A percentile compares a stretch with the other conserved stretches of the same genome.
Evolutionary conservation across 768 basidiomycete species (phyloP).

Genomic region (Boletales sp.): DNA sequence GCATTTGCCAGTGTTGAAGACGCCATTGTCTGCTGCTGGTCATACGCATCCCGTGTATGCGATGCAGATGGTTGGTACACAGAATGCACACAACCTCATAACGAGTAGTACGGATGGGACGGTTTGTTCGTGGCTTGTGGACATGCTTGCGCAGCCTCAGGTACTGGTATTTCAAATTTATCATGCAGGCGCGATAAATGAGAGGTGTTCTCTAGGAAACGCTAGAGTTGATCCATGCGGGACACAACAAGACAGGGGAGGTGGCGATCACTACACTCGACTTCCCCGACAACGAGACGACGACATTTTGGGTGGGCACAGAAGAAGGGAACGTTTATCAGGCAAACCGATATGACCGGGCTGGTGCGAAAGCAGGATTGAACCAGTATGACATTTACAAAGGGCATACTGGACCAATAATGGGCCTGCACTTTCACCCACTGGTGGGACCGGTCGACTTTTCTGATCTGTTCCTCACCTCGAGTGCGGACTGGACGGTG

Average conservation of each 20-base stretch:
- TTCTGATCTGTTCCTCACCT: slow-evolving; percentile 89
- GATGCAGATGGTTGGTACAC: slow-evolving; percentile 97
- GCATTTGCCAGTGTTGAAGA: slow-evolving; percentile 93
- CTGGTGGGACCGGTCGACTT: slow-evolving; percentile 89
- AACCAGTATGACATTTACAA: slow-evolving; percentile 92
- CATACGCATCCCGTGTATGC: slow-evolving; percentile 99
- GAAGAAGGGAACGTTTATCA: slow-evolving; percentile 98
- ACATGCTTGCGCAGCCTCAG: slow-evolving; percentile 98
- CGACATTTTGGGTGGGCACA: slow-evolving; percentile 96
- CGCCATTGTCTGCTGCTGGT: slow-evolving; percentile 91
- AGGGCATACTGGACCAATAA: slow-evolving; percentile 90
- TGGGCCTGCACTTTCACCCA: slow-evolving; percentile 94
- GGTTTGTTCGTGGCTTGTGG: slow-evolving; percentile 96
- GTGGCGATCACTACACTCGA: slow-evolving; percentile 92
- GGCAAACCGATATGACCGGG: slow-evolving; percentile 95
- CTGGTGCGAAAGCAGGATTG: slow-evolving; percentile 93
- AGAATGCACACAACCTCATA: slow-evolving; percentile 97
- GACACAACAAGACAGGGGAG: slow-evolving; percentile 95
- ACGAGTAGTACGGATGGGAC: slow-evolving; percentile 96
- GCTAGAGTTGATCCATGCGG: slow-evolving; percentile 81
- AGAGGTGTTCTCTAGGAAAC: slow-evolving; percentile 64
- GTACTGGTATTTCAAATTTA: slow-evolving; percentile 35
- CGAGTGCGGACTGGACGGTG: slow-evolving; percentile 97
- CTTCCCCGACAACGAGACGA: slow-evolving; percentile 94
- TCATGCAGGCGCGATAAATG: not conserved